These are phyloP conservation scores for Microcera coccophila DNA, from an alignment of 2,329 filamentous ascomycete genomes.

Conservation along the genomic window DNA sequence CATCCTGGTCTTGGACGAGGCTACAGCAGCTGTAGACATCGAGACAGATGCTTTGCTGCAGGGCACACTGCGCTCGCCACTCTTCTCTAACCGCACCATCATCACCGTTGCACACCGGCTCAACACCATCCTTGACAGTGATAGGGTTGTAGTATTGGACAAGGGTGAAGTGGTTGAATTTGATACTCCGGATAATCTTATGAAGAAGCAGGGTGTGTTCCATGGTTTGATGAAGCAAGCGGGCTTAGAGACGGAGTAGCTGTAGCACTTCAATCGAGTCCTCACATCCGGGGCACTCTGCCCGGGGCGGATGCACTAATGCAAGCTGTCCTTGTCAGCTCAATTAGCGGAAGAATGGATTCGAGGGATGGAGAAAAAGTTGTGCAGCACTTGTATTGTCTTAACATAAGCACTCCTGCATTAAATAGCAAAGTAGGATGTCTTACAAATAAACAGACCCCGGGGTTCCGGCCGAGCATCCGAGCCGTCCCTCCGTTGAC, in stretches of 20 bases:
- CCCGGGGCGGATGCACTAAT: constrained; percentile 2
- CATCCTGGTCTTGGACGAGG: constrained; percentile 94
- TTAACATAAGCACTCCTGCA: background rate
- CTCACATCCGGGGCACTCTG: background rate
- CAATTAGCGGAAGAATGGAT: background rate
- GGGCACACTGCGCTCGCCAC: constrained; percentile 56
- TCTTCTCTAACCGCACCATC: constrained; percentile 89
- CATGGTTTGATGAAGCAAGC: constrained; percentile 90
- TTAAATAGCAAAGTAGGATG: background rate
- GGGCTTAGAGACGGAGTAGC: constrained; percentile 57
- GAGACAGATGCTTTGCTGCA: constrained; percentile 66
- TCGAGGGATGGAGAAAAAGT: background rate
- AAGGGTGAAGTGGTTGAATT: constrained; percentile 89
- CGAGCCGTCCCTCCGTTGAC: background rate
- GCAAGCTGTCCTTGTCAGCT: background rate
- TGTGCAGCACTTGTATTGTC: background rate
- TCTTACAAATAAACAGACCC: background rate
- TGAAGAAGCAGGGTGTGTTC: constrained; percentile 73
- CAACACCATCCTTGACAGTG: constrained; percentile 88
- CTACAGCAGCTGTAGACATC: constrained; percentile 72
- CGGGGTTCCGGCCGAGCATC: background rate
- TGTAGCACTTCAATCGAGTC: background rate
- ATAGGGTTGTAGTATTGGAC: constrained; percentile 91
- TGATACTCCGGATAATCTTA: constrained; percentile 75
- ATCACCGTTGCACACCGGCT: constrained; percentile 98